Evolutionary conservation across 179 eudicot species (phyloP).

Genomic region (Amaranthus tricolor): DNA sequence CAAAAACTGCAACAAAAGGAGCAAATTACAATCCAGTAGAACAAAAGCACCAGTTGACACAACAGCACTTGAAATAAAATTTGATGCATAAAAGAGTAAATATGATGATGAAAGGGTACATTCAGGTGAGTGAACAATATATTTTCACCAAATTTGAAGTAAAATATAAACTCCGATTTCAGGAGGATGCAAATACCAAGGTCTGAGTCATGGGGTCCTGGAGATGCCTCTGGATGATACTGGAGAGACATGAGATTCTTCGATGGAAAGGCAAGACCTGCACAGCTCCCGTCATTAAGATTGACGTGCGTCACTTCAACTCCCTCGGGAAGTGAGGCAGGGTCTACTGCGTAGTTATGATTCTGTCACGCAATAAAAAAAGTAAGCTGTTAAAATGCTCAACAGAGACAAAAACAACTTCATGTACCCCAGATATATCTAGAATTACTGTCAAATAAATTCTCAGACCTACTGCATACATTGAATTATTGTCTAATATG

Average conservation of each 20-base stretch:
- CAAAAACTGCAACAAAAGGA: conserved; percentile 52
- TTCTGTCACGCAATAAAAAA: conserved; percentile 43
- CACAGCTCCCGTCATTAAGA: conserved; percentile 95
- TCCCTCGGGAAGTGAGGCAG: conserved; percentile 80
- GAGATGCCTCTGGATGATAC: conserved; percentile 95
- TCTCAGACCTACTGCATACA: too few relatives aligned
- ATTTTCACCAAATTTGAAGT: not conserved
- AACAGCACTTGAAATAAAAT: not conserved
- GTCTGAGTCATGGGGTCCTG: conserved; percentile 98
- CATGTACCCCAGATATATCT: too few relatives aligned
- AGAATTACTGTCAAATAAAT: too few relatives aligned
- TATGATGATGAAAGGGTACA: not conserved
- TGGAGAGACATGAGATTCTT: conserved; percentile 88
- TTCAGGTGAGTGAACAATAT: not conserved
- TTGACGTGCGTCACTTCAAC: conserved; percentile 90
- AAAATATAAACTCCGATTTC: not conserved
- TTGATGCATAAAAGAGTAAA: not conserved
- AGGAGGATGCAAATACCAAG: conserved; percentile 39
- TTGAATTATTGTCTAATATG: not conserved
- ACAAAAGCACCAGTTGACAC: not conserved
- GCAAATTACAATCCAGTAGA: not conserved
- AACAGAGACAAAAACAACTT: not conserved
- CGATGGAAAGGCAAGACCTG: conserved; percentile 81
- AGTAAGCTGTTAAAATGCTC: not conserved
- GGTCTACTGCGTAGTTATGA: conserved; percentile 92